Conservation (phyloP, 192 early-diverging fungal species). For the Podila horticola region DNA sequence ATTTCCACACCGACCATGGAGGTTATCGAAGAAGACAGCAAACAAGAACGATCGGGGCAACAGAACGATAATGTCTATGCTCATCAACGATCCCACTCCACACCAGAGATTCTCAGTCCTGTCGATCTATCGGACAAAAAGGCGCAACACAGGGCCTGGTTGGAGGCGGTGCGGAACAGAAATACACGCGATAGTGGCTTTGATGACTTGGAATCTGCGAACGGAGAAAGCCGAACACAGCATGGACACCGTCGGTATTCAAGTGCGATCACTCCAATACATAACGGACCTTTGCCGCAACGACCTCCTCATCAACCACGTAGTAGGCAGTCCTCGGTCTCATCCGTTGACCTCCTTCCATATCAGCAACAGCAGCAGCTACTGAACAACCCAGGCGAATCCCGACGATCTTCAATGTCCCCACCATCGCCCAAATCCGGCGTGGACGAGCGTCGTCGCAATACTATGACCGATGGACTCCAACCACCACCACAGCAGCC, state of each 20-base stretch:
- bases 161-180: background rate
- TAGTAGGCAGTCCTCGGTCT: background rate
- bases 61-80: background rate
- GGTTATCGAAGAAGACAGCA: constrained; percentile 7
- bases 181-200: constrained; percentile 24
- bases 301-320: background rate
- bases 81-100: constrained; percentile 11
- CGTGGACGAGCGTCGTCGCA: background rate
- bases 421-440: background rate
- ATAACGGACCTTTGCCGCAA: background rate
- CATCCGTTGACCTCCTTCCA: background rate
- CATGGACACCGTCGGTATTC: constrained; percentile 22
- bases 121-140: too few relatives aligned
- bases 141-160: background rate
- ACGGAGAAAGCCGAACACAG: too few relatives aligned
- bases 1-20: constrained; percentile 5
- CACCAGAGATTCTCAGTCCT: background rate
- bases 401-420: background rate
- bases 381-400: background rate
- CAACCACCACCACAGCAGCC: background rate
- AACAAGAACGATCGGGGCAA: constrained; percentile 3
- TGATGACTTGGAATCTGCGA: constrained; percentile 7
- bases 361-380: background rate
- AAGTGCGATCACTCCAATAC: background rate
- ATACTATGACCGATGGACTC: background rate